Percentiles rank a stretch among this genome's conserved stretches.
Evolutionary conservation across 78 protist genomes (phyloP).

Genomic region (Chrysochromulina parva): DNA sequence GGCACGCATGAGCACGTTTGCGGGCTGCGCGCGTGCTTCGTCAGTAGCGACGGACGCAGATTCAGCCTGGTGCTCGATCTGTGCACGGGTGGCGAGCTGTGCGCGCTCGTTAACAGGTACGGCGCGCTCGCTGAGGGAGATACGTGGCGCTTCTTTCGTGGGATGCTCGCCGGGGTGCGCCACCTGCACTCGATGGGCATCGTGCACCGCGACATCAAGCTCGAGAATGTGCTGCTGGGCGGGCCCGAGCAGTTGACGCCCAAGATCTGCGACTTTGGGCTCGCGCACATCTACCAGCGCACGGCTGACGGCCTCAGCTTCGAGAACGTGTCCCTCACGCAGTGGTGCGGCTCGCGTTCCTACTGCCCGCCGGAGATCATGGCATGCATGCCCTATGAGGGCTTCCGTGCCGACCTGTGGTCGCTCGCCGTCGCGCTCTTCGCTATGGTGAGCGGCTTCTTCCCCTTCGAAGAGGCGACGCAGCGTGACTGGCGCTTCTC

Average conservation of each 20-base stretch:
- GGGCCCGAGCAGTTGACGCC: no score
- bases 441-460: slow-evolving; percentile 14
- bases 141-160: slow-evolving; percentile 41
- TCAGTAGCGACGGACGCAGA: no score
- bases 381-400: background rate
- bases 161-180: slow-evolving; percentile 45
- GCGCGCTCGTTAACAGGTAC: no score
- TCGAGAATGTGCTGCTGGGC: slow-evolving; percentile 9
- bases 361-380: slow-evolving; percentile 17
- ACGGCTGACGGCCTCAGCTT: background rate
- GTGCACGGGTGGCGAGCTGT: no score
- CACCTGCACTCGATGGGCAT: slow-evolving; percentile 52
- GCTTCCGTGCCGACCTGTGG: slow-evolving; percentile 18
- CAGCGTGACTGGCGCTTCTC: background rate
- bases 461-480: slow-evolving; percentile 25
- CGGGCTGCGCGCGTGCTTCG: no score
- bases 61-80: no score
- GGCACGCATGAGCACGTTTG: no score
- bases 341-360: background rate
- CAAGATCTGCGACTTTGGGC: slow-evolving; percentile 16
- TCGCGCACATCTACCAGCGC: background rate
- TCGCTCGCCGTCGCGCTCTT: background rate
- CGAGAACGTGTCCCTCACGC: background rate
- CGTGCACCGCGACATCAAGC: no score
- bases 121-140: slow-evolving; percentile 41